Evolutionary conservation across 73 alveolate genomes (phyloP).

Genomic region (Stentor coeruleus): DNA sequence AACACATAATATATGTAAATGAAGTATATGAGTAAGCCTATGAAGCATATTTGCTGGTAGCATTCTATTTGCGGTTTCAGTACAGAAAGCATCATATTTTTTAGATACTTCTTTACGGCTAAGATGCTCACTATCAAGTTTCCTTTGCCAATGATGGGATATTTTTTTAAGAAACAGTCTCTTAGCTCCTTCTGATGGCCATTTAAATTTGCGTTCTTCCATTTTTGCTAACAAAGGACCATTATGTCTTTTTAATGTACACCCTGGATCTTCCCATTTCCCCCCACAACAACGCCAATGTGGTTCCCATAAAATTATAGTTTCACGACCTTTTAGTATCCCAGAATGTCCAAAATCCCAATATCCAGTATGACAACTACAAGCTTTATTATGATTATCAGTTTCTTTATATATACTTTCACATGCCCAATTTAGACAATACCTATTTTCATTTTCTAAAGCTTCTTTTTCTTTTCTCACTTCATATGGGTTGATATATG

Average conservation of each 20-base stretch:
- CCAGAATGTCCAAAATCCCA: constrained; percentile 99
- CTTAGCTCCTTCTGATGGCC: constrained; percentile 93
- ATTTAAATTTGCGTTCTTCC: constrained; percentile 62
- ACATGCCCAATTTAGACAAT: constrained; percentile 92
- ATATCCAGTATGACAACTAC: constrained; percentile 94
- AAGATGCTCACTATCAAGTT: constrained; percentile 23
- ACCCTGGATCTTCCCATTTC: constrained; percentile 92
- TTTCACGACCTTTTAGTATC: constrained; percentile 58
- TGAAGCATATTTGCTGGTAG: constrained; percentile 53
- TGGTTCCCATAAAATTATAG: constrained; percentile 79
- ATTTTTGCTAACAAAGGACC: constrained; percentile 79
- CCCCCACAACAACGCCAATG: constrained; percentile 98
- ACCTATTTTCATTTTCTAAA: constrained; percentile 74
- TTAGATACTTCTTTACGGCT: neutral
- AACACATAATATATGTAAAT: constrained; percentile 64
- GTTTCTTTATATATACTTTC: constrained; percentile 74
- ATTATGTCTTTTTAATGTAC: constrained; percentile 77
- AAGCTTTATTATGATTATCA: constrained; percentile 76
- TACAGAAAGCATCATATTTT: constrained; percentile 20
- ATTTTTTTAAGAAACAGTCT: constrained; percentile 73
- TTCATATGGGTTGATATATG: constrained; percentile 56
- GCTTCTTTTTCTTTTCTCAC: constrained; percentile 50
- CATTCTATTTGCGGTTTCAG: constrained; percentile 20
- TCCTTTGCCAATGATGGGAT: constrained; percentile 74
- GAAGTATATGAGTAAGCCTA: constrained; percentile 64